Base-by-base conservation (phyloP, 345 rosid genomes). In the Trapa incisa region DNA sequence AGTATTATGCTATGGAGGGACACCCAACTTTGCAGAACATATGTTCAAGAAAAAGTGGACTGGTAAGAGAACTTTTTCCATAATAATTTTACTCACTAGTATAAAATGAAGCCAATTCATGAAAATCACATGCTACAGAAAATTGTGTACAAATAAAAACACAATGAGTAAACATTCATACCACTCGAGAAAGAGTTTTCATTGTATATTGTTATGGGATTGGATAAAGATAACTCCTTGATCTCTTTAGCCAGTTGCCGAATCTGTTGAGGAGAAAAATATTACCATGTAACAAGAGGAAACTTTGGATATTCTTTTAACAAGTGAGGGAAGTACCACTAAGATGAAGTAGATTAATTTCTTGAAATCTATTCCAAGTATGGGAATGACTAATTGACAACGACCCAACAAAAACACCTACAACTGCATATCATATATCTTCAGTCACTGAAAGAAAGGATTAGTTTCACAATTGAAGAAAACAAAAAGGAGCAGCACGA, bases 171-270 rank as follows among this genome's bases (percentile, higher is more conserved):
- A 65, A 54, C 45, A 39, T 64, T 48, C 72, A 64, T 73, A 73
- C 72, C 68, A 50, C 71, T 82, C 56, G 86, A 83, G 61, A 75
- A 66, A 61, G 87, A 80, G 79, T 73, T 74, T 45, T 90, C 86
- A 65, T 89, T 93, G 68, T 75, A 84, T 73, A 93, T 83, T 70
- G 98, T 88, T 72, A 89, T 82, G 1, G 90, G 96, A 76, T 73
- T 74, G 72, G 91, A 77, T 71, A 82, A 17, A 42, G 84, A 66
- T 75, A 93, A 74, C 71, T 93, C 94, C 80, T 88, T 93, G 72
- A 93, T 90, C 87, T 93, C 98, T 70, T 84, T 85, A 45, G 96
- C 92, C 82, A 89, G 76, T 71, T 86, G 85, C 14, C 83, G 86
- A 74, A 93, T 88, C 97, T 93, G 66, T 62, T 70, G 60, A 41